Evolutionary conservation across 441 rosid species (phyloP).

Genomic region (Melastoma candidum): DNA sequence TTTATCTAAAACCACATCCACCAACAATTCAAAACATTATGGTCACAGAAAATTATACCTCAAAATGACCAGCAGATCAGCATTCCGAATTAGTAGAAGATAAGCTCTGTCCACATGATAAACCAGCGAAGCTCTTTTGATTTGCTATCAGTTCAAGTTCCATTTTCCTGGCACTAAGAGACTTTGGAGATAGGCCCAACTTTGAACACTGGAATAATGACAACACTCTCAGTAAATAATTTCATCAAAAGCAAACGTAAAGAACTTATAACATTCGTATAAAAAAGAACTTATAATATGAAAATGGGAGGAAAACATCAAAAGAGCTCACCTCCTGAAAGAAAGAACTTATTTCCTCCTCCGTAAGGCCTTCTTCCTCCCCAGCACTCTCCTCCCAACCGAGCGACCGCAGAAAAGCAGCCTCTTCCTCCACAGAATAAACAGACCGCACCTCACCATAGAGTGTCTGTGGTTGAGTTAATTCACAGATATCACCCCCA

Average conservation of each 20-base stretch:
- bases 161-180: conserved; percentile 4
- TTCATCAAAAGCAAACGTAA: neutral
- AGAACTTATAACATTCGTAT: neutral
- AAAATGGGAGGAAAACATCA: neutral
- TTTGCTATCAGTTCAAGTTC: conserved; percentile 6
- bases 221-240: neutral
- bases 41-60: neutral
- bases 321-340: conserved; percentile 13
- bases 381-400: conserved; percentile 11
- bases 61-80: conserved; percentile 7
- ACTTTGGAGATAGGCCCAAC: conserved; percentile 12
- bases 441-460: too few relatives aligned
- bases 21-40: conserved; percentile 2
- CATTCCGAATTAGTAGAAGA: conserved; percentile 7
- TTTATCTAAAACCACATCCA: neutral
- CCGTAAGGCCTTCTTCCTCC: conserved; percentile 33
- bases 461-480: too few relatives aligned
- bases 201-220: conserved; percentile 17
- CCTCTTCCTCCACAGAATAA: too few relatives aligned
- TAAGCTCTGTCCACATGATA: conserved; percentile 10
- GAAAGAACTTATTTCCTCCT: conserved; percentile 28
- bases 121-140: conserved; percentile 11
- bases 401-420: too few relatives aligned
- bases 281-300: neutral
- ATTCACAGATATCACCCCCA: too few relatives aligned